Evolutionary conservation across 2,329 filamentous ascomycete genomes (phyloP).

Genomic region (Curvularia verruculosa): DNA sequence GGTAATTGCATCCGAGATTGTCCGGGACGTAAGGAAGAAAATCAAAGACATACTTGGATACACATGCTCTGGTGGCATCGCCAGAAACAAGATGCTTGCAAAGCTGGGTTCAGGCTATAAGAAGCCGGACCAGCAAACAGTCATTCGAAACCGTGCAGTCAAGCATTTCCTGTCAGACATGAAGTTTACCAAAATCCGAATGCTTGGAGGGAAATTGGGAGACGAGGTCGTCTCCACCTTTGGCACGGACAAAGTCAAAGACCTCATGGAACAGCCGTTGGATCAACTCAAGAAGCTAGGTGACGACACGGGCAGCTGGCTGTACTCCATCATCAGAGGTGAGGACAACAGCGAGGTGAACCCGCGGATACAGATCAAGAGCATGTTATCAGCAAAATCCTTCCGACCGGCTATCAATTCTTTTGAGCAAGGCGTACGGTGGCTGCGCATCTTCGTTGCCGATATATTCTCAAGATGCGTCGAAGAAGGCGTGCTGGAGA

Average conservation of each 20-base stretch:
- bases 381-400: constrained; percentile 95
- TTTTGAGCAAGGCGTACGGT: constrained; percentile 77
- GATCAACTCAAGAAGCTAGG: constrained; percentile 79
- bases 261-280: constrained; percentile 73
- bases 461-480: constrained; percentile 90
- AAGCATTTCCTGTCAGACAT: constrained; percentile 79
- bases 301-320: constrained; percentile 83
- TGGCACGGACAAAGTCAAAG: constrained; percentile 77
- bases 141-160: constrained; percentile 86
- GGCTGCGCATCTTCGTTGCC: constrained; percentile 88
- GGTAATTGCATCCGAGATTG: constrained; percentile 85
- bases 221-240: constrained; percentile 84
- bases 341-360: constrained; percentile 89
- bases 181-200: constrained; percentile 94
- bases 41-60: constrained; percentile 77
- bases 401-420: constrained; percentile 84
- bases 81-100: constrained; percentile 91
- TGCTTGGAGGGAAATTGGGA: constrained; percentile 92
- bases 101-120: constrained; percentile 91
- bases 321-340: constrained; percentile 83
- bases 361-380: constrained; percentile 90
- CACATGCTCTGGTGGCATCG: constrained; percentile 89
- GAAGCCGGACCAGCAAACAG: constrained; percentile 92
- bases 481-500: constrained; percentile 87
- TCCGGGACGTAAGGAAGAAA: constrained; percentile 72